A percentile compares a stretch with the other conserved stretches of the same genome.
Evolutionary conservation across 495 filamentous ascomycete species (phyloP).

Genomic region (Xylaria telfairii): DNA sequence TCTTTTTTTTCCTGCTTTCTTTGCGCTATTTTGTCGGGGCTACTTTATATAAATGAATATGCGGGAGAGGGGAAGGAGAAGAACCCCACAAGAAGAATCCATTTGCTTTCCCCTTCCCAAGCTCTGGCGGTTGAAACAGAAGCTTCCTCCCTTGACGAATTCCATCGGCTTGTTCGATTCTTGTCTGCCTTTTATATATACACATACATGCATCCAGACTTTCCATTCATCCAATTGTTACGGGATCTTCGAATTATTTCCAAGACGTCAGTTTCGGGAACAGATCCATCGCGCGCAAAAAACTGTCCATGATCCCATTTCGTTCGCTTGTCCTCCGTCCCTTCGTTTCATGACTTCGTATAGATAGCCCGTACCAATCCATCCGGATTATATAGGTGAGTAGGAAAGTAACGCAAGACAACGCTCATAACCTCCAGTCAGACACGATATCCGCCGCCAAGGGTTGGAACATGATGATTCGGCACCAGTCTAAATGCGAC

Average conservation of each 20-base stretch:
- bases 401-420: neutral
- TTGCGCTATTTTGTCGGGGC: neutral
- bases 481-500: conserved; percentile 24
- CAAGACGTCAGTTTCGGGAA: neutral
- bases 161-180: neutral
- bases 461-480: conserved; percentile 4
- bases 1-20: neutral
- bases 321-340: neutral
- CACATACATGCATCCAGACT: neutral
- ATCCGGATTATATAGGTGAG: neutral
- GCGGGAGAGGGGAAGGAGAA: neutral
- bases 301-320: neutral
- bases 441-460: conserved; percentile 5
- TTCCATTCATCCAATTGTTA: too few relatives aligned
- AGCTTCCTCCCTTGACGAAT: neutral
- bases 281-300: neutral
- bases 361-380: neutral
- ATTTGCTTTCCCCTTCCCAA: neutral
- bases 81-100: neutral
- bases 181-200: conserved; percentile 3
- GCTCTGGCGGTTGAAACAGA: neutral
- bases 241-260: neutral
- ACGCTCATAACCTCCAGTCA: conserved; percentile 10
- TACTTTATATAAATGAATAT: neutral
- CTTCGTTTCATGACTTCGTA: conserved; percentile 1